Base-by-base conservation (phyloP, 441 rosid species). In the Gossypium gossypioides region DNA sequence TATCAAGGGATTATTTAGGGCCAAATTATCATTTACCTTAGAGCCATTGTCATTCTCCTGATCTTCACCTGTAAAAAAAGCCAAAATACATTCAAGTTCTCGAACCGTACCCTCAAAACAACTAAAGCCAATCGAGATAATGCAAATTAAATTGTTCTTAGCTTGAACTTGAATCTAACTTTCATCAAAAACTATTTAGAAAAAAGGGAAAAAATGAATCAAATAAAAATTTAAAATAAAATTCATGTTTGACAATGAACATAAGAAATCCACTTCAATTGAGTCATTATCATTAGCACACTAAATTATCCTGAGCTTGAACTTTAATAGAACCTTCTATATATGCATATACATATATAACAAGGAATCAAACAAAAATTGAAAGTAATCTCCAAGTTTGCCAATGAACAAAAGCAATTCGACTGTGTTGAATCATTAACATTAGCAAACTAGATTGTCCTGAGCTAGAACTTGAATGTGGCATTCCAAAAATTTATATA, bases 11-110 rank as follows among this genome's bases (percentile, higher is more conserved):
- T 67, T 72, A 62, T 80, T 72, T 71, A 70, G 50, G 16, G 74
- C 58, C 22, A 74, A 68, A 76, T 68, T 85, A 57, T 71, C 74
- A 68, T 85, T 86, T 58, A 72, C 80, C 64, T 75, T 86, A 8
- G 77, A 79, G 13, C 82, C 83, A 50, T 34, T 79, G 54, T 76
- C 88, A 40, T 62, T 81, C 71, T 86, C 91, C 78, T 46, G 90
- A 83, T 84, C 91, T 82, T 89, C 97, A 75, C 98, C 97, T 91
- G 75, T 72, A 81, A 77, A 78, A 46, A 69, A 51, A 22, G 44
- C 72, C 19, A 63, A 42, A 61, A 75, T 15, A 10, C 61, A 40
- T 54, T 37, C 56, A 62, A 70, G 7, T 22, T 69, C 44, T 6
- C 19, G 25, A 34, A n/a, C 74, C 65, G 37, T 16, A 71, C 40